Conservation (phyloP, 2,329 filamentous ascomycete species). For the Allantophomopsis lycopodina region DNA sequence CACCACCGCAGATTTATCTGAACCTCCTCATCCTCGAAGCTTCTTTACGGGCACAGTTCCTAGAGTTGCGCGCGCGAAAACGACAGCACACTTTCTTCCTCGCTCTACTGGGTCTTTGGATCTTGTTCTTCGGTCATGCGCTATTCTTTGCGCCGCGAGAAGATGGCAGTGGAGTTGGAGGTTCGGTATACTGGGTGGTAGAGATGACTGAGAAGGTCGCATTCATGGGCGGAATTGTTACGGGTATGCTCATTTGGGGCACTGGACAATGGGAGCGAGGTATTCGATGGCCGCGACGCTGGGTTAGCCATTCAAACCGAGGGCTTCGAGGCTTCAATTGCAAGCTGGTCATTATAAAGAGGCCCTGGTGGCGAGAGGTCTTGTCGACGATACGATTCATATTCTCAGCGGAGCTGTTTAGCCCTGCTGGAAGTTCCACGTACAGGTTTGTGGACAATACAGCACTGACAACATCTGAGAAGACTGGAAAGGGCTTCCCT, state of each 20-base stretch:
- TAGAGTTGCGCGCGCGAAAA: slow-evolving; percentile 74
- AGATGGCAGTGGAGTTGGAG: slow-evolving; percentile 81
- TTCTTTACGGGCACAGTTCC: slow-evolving; percentile 82
- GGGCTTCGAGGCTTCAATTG: slow-evolving; percentile 88
- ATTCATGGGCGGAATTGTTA: slow-evolving; percentile 82
- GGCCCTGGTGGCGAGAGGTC: slow-evolving; percentile 69
- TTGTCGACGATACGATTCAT: slow-evolving; percentile 63
- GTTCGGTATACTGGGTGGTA: slow-evolving; percentile 91
- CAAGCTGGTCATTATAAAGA: slow-evolving; percentile 82
- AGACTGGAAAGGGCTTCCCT: slow-evolving; percentile 31
- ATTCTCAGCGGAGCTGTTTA: slow-evolving; percentile 62
- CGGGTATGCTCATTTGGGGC: slow-evolving; percentile 76
- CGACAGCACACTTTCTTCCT: slow-evolving; percentile 92
- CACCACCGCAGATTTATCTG: slow-evolving; percentile 60
- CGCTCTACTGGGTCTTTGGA: slow-evolving; percentile 66
- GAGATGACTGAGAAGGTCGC: slow-evolving; percentile 84
- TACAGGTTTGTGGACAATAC: slow-evolving; percentile 66
- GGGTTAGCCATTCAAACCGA: slow-evolving; percentile 80
- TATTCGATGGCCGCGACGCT: slow-evolving; percentile 83
- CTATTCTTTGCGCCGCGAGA: slow-evolving; percentile 93
- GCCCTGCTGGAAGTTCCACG: slow-evolving; percentile 49
- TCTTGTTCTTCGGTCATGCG: slow-evolving; percentile 72
- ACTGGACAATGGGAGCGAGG: slow-evolving; percentile 95
- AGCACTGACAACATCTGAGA: slow-evolving; percentile 44
- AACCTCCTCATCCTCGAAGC: slow-evolving; percentile 96